Evolutionary conservation across 1,139 yeast genomes (phyloP).

Genomic region (Eremothecium cymbalariae): DNA sequence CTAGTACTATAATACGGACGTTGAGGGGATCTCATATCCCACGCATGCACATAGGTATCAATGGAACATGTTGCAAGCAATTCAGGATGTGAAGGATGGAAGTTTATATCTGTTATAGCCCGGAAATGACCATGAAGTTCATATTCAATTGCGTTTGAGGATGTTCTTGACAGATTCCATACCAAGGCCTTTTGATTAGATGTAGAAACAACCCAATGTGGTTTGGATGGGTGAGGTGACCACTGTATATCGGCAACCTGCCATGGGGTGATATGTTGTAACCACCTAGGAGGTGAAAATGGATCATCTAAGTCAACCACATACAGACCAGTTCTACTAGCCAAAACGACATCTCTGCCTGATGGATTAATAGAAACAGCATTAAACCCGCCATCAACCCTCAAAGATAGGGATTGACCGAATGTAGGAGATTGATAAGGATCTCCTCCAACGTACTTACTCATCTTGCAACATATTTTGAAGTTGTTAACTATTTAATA

Average conservation of each 20-base stretch:
- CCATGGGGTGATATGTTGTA: conserved; percentile 90
- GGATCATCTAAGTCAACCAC: conserved; percentile 94
- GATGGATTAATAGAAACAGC: conserved; percentile 91
- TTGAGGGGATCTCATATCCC: conserved; percentile 83
- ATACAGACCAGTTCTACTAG: conserved; percentile 73
- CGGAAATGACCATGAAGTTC: conserved; percentile 83
- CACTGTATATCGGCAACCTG: conserved; percentile 98
- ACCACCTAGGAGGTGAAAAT: conserved; percentile 87
- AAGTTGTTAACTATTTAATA: too few species aligned
- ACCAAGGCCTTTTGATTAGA: conserved; percentile 91
- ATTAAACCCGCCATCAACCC: conserved; percentile 89
- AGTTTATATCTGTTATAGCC: conserved; percentile 92
- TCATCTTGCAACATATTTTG: conserved; percentile 8
- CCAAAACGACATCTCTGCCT: conserved; percentile 88
- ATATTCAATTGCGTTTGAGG: conserved; percentile 71
- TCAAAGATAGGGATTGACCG: conserved; percentile 68
- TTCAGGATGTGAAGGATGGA: conserved; percentile 83
- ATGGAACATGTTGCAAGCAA: conserved; percentile 88
- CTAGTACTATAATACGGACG: conserved; percentile 72
- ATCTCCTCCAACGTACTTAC: conserved; percentile 18
- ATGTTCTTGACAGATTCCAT: conserved; percentile 80
- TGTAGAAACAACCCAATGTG: conserved; percentile 88
- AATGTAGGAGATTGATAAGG: conserved; percentile 46
- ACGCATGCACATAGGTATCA: conserved; percentile 75
- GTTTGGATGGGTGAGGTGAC: conserved; percentile 82